These are phyloP conservation scores for Omphalotus guepiniiformis DNA, from an alignment of 768 basidiomycete genomes.

Conservation along the genomic window DNA sequence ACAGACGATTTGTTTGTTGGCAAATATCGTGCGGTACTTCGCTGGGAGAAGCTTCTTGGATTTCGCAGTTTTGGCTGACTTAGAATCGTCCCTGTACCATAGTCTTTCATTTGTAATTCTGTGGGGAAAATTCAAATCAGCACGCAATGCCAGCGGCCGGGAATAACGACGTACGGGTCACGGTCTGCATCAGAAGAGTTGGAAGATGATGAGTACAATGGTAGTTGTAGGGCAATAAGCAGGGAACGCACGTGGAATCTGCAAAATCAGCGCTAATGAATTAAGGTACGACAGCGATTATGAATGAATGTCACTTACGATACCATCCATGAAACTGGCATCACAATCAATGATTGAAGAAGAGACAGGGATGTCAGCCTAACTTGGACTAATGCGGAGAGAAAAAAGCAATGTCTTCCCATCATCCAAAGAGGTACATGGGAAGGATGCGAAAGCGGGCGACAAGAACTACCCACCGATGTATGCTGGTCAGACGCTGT, in stretches of 20 bases:
- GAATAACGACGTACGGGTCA: slow-evolving; percentile 40
- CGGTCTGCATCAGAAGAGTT: slow-evolving; percentile 39
- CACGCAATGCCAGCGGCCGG: neutral
- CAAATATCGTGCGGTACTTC: slow-evolving; percentile 54
- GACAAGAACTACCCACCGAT: slow-evolving; percentile 39
- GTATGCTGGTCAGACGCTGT: slow-evolving; percentile 73
- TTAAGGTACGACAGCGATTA: neutral
- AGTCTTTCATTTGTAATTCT: slow-evolving; percentile 44
- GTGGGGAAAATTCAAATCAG: slow-evolving; percentile 2
- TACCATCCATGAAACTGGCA: slow-evolving; percentile 62
- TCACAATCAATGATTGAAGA: neutral
- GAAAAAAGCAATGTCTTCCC: too few species aligned
- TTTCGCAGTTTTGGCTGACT: slow-evolving; percentile 4
- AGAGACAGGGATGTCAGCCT: slow-evolving; percentile 3
- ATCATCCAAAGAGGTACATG: neutral
- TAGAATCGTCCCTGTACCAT: slow-evolving; percentile 39
- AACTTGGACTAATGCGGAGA: too few species aligned
- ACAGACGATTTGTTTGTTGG: slow-evolving; percentile 78
- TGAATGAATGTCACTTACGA: slow-evolving; percentile 35
- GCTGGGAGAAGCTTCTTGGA: slow-evolving; percentile 36
- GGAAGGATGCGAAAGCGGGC: neutral
- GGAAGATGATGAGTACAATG: slow-evolving; percentile 1
- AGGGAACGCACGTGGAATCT: slow-evolving; percentile 53
- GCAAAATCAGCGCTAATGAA: slow-evolving; percentile 6
- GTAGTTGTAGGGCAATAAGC: neutral